Percentiles rank a stretch among this genome's conserved stretches.
phyloP scores from a whole-genome alignment of 495 filamentous ascomycete species.

The Daldinia grandis region DNA sequence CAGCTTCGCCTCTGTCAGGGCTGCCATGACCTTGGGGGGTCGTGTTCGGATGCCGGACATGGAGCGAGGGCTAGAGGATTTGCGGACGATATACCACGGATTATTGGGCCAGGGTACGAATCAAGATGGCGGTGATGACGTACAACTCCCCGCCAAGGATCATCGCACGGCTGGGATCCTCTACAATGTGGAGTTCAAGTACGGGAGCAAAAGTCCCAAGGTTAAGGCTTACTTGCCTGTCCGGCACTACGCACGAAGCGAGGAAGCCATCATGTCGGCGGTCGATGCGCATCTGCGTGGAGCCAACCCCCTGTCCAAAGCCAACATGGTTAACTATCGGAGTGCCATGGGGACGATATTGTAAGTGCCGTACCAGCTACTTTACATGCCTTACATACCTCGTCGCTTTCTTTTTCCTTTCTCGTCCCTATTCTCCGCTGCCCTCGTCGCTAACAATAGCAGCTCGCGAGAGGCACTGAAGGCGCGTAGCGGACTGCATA shows the following conservation, averaged over 20 bases:
- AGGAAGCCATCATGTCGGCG: conserved; percentile 2
- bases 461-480: neutral
- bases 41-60: neutral
- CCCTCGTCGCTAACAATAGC: neutral
- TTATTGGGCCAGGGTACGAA: neutral
- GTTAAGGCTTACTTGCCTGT: conserved; percentile 10
- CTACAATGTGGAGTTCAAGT: conserved; percentile 12
- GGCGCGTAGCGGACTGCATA: neutral
- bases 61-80: neutral
- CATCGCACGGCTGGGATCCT: conserved; percentile 14
- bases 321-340: neutral
- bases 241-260: conserved; percentile 10
- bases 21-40: neutral
- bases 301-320: neutral
- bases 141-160: neutral
- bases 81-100: neutral
- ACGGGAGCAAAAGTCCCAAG: neutral
- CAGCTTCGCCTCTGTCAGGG: neutral
- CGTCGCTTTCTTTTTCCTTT: neutral
- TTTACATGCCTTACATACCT: too few relatives aligned
- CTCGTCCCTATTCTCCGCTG: neutral
- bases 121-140: neutral
- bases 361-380: neutral
- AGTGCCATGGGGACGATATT: neutral
- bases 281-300: neutral